These are phyloP conservation scores for Pleurozium schreberi DNA, from an alignment of 225 moss, liverwort and hornwort species.

Conservation along the genomic window DNA sequence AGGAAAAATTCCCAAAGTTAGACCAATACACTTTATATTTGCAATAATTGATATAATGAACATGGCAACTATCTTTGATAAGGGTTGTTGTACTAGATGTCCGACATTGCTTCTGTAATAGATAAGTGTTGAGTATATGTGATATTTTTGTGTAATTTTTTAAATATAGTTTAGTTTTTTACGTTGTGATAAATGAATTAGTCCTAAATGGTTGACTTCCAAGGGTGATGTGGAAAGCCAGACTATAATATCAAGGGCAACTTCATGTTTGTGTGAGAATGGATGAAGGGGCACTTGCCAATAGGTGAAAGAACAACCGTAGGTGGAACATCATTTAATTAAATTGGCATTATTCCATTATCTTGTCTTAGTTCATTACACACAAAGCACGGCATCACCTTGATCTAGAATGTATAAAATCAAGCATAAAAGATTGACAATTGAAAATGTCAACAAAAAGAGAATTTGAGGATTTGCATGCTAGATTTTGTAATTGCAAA, in stretches of 20 bases:
- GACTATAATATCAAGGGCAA: no score
- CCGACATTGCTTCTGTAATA: fast-evolving
- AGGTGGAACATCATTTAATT: no score
- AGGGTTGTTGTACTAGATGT: background rate
- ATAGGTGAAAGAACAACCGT: no score
- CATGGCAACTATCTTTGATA: background rate
- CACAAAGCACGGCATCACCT: no score
- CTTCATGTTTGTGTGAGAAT: no score
- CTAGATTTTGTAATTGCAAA: background rate
- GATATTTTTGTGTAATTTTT: background rate
- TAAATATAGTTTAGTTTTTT: background rate
- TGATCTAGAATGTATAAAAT: no score
- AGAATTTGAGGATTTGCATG: background rate
- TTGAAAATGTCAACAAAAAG: background rate
- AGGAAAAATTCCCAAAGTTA: background rate
- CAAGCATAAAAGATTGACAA: background rate
- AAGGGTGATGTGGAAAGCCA: background rate
- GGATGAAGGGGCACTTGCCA: no score
- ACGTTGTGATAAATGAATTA: background rate
- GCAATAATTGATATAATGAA: background rate
- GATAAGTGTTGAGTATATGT: background rate
- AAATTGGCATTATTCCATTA: no score
- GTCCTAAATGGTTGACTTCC: background rate
- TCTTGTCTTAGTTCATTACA: no score
- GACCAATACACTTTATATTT: background rate